Base-by-base conservation (phyloP, 2,329 filamentous ascomycete genomes). In the Sarocladium kiliense region DNA sequence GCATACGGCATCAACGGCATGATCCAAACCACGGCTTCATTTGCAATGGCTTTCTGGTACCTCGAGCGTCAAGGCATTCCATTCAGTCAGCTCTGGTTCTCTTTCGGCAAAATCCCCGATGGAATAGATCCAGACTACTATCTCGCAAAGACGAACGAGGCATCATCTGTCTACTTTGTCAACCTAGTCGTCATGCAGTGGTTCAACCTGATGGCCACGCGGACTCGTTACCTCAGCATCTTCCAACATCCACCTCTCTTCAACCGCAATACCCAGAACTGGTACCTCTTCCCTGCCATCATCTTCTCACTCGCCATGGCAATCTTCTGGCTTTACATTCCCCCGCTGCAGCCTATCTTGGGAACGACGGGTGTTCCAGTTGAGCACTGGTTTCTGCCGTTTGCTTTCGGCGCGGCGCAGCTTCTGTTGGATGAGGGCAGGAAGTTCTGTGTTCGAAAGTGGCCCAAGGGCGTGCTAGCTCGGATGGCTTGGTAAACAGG, bases 111-210 rank as follows among this genome's bases (percentile, higher is more conserved):
- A 2, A 62, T 78, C 3, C 80, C 78, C 10, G 74, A 62, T 56
- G 72, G 65, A 64, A 75, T 81, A 11, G 77, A 80, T 53, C 68
- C 77, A 1, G 80, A 81, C 45, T 79, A 77, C 55, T 81, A 85
- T 62, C 72, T 70, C 0, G 67, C 73, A 26, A 77, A 81, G 58
- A 71, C 87, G 23, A 86, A 85, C 59, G 77, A 80, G 58, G 87
- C 86, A 0, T 86, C 81, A 36, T 88, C 84, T 16, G 85, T 93
- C 57, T 92, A 92, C 69, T 92, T 92, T 62, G 81, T 91, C 61
- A 92, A 86, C 57, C 73, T 93, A 21, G 88, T 93, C 2, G 84
- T 92, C 50, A 90, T 92, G 87, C 86, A 89, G 76, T 86, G 85
- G 76, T 91, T 91, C 75, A 89, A 87, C 65, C 74, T 91, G 3